Evolutionary conservation across 2,329 filamentous ascomycete species (phyloP).

Genomic region (Fusarium agapanthi): DNA sequence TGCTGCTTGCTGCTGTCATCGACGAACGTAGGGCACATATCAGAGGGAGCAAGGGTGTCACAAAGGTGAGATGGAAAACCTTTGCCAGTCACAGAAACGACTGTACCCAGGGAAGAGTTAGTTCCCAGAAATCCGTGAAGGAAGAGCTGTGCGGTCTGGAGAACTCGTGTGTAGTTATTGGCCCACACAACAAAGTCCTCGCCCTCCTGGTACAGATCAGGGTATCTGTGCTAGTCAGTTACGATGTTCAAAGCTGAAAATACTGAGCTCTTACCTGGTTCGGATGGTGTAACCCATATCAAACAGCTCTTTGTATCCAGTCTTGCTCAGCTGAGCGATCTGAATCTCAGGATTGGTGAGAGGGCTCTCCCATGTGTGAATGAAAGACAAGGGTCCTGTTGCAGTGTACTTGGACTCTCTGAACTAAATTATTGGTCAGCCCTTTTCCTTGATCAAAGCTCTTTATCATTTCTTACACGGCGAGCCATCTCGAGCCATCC

Average conservation of each 20-base stretch:
- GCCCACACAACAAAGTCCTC: slow-evolving; percentile 68
- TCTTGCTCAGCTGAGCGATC: slow-evolving; percentile 66
- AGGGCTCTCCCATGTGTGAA: slow-evolving; percentile 66
- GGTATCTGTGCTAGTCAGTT: slow-evolving; percentile 47
- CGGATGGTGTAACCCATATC: slow-evolving; percentile 63
- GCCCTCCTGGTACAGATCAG: slow-evolving; percentile 59
- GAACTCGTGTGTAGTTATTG: slow-evolving; percentile 71
- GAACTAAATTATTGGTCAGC: slow-evolving; percentile 51
- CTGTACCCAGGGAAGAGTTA: slow-evolving; percentile 60
- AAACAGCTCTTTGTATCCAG: slow-evolving; percentile 69
- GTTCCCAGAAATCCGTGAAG: slow-evolving; percentile 68
- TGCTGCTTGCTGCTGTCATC: slow-evolving; percentile 61
- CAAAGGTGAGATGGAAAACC: slow-evolving; percentile 61
- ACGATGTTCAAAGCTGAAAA: fast-evolving
- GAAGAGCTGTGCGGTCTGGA: slow-evolving; percentile 70
- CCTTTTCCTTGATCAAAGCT: fast-evolving
- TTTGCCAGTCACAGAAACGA: slow-evolving; percentile 66
- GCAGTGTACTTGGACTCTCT: slow-evolving; percentile 62
- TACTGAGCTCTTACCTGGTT: slow-evolving; percentile 46
- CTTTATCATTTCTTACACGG: slow-evolving; percentile 44
- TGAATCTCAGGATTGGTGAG: slow-evolving; percentile 63
- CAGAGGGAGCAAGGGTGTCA: slow-evolving; percentile 71
- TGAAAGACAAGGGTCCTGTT: slow-evolving; percentile 62
- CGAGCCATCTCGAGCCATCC: slow-evolving; percentile 61
- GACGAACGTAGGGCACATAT: slow-evolving; percentile 67